phyloP scores from a whole-genome alignment of 2,329 filamentous ascomycete species.

The Xylaria sp. region DNA sequence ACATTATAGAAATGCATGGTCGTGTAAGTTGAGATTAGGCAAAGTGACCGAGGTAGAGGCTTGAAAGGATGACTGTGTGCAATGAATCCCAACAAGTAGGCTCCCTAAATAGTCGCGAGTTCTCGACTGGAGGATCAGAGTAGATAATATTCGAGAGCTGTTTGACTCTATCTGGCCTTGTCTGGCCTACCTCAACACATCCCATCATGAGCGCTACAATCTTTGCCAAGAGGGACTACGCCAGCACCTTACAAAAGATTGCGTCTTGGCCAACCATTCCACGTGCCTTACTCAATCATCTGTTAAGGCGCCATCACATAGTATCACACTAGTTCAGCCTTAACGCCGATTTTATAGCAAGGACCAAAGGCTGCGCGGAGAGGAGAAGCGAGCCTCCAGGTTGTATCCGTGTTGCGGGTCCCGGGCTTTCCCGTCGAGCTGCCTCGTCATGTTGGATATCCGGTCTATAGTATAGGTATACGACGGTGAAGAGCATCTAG shows the following conservation, averaged over 20 bases:
- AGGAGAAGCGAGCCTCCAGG: slow-evolving; percentile 10
- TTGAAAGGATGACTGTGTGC: background rate
- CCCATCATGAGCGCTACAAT: background rate
- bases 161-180: background rate
- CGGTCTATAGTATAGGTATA: too few relatives aligned
- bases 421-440: background rate
- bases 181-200: background rate
- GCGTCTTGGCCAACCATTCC: slow-evolving; percentile 18
- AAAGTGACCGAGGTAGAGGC: background rate
- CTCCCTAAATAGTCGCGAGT: slow-evolving; percentile 13
- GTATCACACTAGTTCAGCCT: slow-evolving; percentile 8
- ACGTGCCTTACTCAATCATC: slow-evolving; percentile 21
- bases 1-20: slow-evolving; percentile 14
- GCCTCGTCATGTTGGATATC: background rate
- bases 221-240: slow-evolving; percentile 22
- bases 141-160: background rate
- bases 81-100: background rate
- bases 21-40: background rate
- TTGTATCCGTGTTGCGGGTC: slow-evolving; percentile 4
- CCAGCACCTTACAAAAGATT: slow-evolving; percentile 12
- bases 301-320: slow-evolving; percentile 4
- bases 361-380: slow-evolving; percentile 2
- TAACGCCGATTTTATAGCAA: slow-evolving; percentile 24
- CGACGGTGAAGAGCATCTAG: background rate
- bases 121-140: background rate